These are phyloP conservation scores for Aspergillus aculeatus DNA, from an alignment of 2,329 filamentous ascomycete genomes.

Conservation along the genomic window DNA sequence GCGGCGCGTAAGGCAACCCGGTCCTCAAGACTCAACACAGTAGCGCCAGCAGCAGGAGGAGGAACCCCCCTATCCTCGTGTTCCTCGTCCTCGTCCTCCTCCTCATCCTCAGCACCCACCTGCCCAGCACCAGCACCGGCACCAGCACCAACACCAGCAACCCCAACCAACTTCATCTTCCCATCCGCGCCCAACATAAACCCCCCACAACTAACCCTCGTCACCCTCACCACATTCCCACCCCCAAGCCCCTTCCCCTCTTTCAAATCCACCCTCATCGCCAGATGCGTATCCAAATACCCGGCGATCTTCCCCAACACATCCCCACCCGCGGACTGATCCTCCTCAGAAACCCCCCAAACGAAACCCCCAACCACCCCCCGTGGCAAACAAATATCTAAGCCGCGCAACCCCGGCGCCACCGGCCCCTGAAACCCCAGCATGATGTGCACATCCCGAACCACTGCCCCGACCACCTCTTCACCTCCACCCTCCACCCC, in stretches of 20 bases:
- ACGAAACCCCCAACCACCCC: conserved; percentile 25
- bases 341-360: conserved; percentile 7
- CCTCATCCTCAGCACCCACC: conserved; percentile 15
- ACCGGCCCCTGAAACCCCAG: conserved; percentile 38
- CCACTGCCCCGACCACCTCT: conserved; percentile 4
- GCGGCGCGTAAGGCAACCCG: conserved; percentile 30
- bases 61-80: conserved; percentile 13
- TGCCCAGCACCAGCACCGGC: conserved; percentile 4
- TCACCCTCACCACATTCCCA: conserved; percentile 37
- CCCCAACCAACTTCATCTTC: conserved; percentile 37
- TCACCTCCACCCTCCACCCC: conserved; percentile 10
- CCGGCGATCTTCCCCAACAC: conserved; percentile 31
- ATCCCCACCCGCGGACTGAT: conserved; percentile 5
- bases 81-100: conserved; percentile 20
- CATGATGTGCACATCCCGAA: conserved; percentile 43
- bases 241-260: conserved; percentile 21
- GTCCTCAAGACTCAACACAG: conserved; percentile 13
- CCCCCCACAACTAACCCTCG: conserved; percentile 39
- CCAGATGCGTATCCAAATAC: conserved; percentile 40
- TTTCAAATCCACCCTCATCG: conserved; percentile 39
- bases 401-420: conserved; percentile 33
- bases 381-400: conserved; percentile 38
- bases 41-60: neutral
- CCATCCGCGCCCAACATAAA: conserved; percentile 42
- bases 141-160: conserved; percentile 14